Percentiles rank a stretch among this genome's conserved stretches.
These are phyloP conservation scores for Roridomyces roridus DNA, from an alignment of 768 basidiomycete species.

Conservation along the genomic window DNA sequence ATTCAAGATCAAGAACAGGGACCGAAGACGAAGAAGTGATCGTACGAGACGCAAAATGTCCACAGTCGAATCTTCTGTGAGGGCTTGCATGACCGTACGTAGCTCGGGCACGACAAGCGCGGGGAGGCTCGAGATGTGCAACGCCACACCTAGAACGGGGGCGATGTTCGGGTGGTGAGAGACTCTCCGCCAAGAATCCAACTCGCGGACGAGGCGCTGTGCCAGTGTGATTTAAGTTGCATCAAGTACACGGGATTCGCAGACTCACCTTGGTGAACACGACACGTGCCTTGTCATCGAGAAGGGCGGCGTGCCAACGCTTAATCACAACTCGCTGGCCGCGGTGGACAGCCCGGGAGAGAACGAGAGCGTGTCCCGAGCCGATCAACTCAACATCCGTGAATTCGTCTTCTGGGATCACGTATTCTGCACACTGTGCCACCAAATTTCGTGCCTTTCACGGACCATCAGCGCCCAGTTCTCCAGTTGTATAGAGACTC, in stretches of 20 bases:
- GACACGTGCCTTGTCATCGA: conserved; percentile 4
- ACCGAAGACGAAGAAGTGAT: no score
- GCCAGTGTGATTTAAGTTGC: background rate
- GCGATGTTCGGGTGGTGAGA: conserved; percentile 23
- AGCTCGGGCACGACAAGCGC: conserved; percentile 13
- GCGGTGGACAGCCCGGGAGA: conserved; percentile 4
- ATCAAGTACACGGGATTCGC: no score
- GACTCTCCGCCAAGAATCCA: conserved; percentile 19
- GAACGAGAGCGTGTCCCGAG: conserved; percentile 15
- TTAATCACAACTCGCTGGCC: conserved; percentile 9
- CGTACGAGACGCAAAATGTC: conserved; percentile 14
- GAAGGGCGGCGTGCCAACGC: conserved; percentile 21
- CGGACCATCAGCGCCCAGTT: background rate
- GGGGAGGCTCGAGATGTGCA: conserved; percentile 22
- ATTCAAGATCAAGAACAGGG: no score
- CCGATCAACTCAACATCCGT: background rate
- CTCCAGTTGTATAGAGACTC: background rate
- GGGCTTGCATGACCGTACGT: background rate
- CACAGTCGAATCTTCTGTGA: background rate
- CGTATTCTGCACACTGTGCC: conserved; percentile 17
- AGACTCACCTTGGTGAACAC: conserved; percentile 17
- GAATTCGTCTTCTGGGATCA: conserved; percentile 1
- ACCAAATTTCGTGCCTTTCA: conserved; percentile 20
- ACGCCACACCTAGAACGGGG: conserved; percentile 12
- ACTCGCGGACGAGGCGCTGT: conserved; percentile 18